phyloP scores from a whole-genome alignment of 208 protist species.

The Trypanosoma melophagium region DNA sequence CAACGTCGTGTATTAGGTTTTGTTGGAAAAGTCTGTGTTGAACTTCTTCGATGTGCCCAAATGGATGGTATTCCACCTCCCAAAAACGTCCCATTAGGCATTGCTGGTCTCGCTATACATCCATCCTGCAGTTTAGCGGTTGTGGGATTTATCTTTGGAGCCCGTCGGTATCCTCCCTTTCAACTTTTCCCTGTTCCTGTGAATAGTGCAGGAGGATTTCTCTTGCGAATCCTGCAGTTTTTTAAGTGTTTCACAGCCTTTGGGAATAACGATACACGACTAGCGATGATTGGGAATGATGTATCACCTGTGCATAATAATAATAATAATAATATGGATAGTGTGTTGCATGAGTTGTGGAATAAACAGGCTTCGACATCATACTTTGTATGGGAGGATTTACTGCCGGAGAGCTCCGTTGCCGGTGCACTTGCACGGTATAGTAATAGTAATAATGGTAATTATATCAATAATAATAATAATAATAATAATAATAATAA shows the following conservation, averaged over 20 bases:
- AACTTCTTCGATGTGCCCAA: slow-evolving; percentile 49
- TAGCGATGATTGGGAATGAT: no score
- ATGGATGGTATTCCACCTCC: slow-evolving; percentile 36
- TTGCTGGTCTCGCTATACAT: slow-evolving; percentile 65
- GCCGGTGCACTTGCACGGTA: slow-evolving; percentile 6
- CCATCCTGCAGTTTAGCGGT: slow-evolving; percentile 51
- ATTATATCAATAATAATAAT: slow-evolving; percentile 2
- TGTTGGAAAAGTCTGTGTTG: slow-evolving; percentile 26
- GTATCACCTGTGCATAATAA: no score
- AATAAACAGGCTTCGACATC: slow-evolving; percentile 21
- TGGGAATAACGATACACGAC: not conserved
- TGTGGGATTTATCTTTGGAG: slow-evolving; percentile 40
- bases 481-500: no score
- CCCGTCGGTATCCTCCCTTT: slow-evolving; percentile 29
- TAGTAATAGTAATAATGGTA: not conserved
- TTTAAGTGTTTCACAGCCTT: slow-evolving; percentile 16
- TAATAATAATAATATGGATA: not conserved
- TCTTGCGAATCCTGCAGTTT: slow-evolving; percentile 23
- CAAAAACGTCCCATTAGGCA: slow-evolving; percentile 22
- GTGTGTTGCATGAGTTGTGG: slow-evolving; percentile 23
- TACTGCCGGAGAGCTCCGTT: slow-evolving; percentile 28
- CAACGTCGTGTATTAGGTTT: slow-evolving; percentile 47
- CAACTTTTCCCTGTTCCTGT: slow-evolving; percentile 45
- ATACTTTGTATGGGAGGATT: slow-evolving; percentile 46
- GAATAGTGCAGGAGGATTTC: slow-evolving; percentile 20